These are phyloP conservation scores for Rhinocladiella similis DNA, from an alignment of 2,329 filamentous ascomycete species.

Conservation along the genomic window DNA sequence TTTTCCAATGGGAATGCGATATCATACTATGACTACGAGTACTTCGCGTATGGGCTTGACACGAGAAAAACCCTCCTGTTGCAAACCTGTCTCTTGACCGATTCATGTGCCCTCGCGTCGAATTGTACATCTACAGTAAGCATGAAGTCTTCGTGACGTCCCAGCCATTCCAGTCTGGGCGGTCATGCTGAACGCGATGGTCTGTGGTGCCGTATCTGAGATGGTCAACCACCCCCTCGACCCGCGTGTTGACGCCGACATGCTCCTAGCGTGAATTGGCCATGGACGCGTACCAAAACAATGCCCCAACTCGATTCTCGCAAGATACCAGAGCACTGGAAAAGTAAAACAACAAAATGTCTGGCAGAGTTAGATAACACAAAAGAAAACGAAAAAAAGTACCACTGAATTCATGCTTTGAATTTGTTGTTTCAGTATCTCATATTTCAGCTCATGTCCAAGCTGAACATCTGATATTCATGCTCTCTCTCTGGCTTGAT, in stretches of 20 bases:
- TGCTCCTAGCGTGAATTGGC: conserved; percentile 10
- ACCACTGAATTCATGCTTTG: conserved; percentile 31
- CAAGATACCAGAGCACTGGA: not conserved
- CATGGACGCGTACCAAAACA: conserved; percentile 21
- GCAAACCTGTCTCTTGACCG: no score
- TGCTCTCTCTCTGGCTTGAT: conserved; percentile 18
- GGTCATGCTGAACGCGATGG: not conserved
- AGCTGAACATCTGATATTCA: conserved; percentile 21
- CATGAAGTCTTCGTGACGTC: no score
- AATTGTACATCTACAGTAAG: no score
- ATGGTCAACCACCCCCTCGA: not conserved
- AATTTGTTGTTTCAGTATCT: conserved; percentile 26
- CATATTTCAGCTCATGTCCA: conserved; percentile 13
- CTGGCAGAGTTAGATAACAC: no score
- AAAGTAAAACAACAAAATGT: not conserved
- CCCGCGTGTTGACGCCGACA: not conserved
- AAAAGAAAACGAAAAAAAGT: not conserved
- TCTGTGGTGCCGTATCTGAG: not conserved
- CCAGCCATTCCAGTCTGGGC: no score
- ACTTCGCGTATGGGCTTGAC: no score
- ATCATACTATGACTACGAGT: no score
- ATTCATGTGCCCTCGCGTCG: no score
- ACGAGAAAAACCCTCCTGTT: no score
- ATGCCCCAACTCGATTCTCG: not conserved
- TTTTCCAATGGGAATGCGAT: no score